Percentiles rank a stretch among this genome's conserved stretches.
Evolutionary conservation across 129 eudicot genomes (phyloP).

Genomic region (Escallonia rubra): DNA sequence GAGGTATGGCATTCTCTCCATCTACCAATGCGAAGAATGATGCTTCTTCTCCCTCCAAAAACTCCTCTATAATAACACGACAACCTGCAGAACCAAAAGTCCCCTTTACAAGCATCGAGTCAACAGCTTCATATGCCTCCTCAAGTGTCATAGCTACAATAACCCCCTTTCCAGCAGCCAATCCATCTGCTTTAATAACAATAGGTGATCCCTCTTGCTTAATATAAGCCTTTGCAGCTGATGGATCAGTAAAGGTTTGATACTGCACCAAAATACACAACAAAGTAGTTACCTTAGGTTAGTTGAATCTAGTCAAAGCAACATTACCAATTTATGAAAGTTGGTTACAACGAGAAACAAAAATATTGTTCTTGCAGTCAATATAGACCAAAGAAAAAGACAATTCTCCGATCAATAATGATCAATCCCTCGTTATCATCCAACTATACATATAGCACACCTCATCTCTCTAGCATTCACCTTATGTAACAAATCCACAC

Average conservation of each 20-base stretch:
- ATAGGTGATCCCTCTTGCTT: constrained; percentile 83
- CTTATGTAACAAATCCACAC: no score
- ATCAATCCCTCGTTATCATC: neutral
- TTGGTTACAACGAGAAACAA: neutral
- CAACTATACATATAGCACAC: neutral
- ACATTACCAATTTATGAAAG: neutral
- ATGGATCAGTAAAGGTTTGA: constrained; percentile 67
- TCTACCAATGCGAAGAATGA: constrained; percentile 91
- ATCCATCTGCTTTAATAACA: constrained; percentile 84
- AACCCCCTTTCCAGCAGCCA: constrained; percentile 98
- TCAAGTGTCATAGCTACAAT: constrained; percentile 73
- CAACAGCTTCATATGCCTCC: constrained; percentile 87
- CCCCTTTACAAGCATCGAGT: constrained; percentile 64
- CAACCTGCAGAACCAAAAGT: constrained; percentile 78
- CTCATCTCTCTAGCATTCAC: no score
- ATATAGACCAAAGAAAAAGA: neutral
- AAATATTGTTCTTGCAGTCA: neutral
- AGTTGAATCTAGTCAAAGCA: neutral
- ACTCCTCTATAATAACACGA: constrained; percentile 74
- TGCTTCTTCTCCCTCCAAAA: constrained; percentile 89
- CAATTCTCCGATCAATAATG: neutral
- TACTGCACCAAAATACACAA: constrained; percentile 43
- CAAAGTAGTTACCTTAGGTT: neutral
- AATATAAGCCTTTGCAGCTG: constrained; percentile 66
- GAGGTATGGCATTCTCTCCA: constrained; percentile 78